Percentiles rank a stretch among this genome's conserved stretches.
Evolutionary conservation across 2,329 filamentous ascomycete genomes (phyloP).

Genomic region (Ophiocordyceps polyrhachis-furcata): DNA sequence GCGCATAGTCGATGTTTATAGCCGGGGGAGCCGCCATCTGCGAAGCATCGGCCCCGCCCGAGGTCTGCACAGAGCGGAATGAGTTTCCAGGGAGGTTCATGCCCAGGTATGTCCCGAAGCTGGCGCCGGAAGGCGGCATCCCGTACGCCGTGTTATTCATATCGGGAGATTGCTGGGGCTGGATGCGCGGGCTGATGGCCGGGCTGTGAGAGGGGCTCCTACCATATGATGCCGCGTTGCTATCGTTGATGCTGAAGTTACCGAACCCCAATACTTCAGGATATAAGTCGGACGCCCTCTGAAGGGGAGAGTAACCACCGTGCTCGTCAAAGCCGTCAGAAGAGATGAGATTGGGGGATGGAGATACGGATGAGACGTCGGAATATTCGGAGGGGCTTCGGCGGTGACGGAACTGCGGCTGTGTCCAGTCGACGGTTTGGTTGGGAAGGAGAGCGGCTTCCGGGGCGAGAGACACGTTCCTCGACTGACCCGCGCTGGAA

Average conservation of each 20-base stretch:
- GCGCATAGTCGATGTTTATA: conserved; percentile 87
- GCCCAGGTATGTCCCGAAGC: conserved; percentile 20
- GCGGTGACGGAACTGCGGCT: conserved; percentile 58
- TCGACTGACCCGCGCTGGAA: conserved; percentile 29
- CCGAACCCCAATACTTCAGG: conserved; percentile 62
- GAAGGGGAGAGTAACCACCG: conserved; percentile 59
- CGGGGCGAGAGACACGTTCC: conserved; percentile 37
- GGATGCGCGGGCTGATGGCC: conserved; percentile 44
- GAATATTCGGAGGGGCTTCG: conserved; percentile 81
- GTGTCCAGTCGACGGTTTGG: conserved; percentile 34
- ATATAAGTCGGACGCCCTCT: conserved; percentile 61
- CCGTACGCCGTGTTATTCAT: conserved; percentile 27
- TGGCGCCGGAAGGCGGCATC: conserved; percentile 20
- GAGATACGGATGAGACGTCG: conserved; percentile 70
- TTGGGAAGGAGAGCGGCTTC: conserved; percentile 35
- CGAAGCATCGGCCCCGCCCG: conserved; percentile 39
- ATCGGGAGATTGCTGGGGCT: conserved; percentile 36
- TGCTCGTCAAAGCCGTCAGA: conserved; percentile 63
- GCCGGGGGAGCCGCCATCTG: conserved; percentile 75
- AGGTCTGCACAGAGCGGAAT: conserved; percentile 31
- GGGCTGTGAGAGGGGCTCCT: conserved; percentile 64
- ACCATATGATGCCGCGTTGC: conserved; percentile 47
- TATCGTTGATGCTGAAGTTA: conserved; percentile 63
- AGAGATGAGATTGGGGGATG: conserved; percentile 63
- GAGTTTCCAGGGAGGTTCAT: conserved; percentile 24